Evolutionary conservation across 2,329 filamentous ascomycete species (phyloP).

Genomic region (Xylariaceae sp.): DNA sequence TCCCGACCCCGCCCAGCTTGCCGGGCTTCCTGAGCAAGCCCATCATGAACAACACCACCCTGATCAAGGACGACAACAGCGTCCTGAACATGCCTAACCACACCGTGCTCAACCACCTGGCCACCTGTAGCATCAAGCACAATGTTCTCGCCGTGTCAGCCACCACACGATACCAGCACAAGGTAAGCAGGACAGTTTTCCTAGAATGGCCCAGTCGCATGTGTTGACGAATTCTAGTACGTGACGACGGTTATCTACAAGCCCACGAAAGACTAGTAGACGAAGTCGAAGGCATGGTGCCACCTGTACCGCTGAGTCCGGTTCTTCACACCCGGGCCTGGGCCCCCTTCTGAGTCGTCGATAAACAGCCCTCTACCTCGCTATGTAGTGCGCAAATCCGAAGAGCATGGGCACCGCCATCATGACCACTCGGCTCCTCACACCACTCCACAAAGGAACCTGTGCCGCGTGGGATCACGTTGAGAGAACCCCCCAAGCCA

Average conservation of each 20-base stretch:
- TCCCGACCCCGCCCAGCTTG: constrained; percentile 76
- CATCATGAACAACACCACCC: constrained; percentile 82
- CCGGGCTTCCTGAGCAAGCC: constrained; percentile 91
- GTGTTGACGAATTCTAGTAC: constrained; percentile 51
- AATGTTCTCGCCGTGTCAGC: constrained; percentile 91
- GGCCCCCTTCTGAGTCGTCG: no score
- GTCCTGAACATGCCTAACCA: constrained; percentile 96
- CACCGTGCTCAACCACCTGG: constrained; percentile 90
- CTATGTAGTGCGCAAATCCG: no score
- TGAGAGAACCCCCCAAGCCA: no score
- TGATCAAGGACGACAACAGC: constrained; percentile 97
- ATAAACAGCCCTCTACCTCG: no score
- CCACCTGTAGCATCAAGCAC: constrained; percentile 96
- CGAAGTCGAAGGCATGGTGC: no score
- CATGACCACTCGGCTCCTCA: no score
- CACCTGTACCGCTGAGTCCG: no score
- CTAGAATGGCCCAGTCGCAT: neutral
- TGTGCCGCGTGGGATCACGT: no score
- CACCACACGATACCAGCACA: constrained; percentile 94
- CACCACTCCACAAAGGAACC: no score
- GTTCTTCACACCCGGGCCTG: no score
- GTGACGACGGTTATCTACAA: constrained; percentile 98
- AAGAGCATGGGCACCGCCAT: no score
- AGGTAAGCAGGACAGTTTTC: constrained; percentile 45
- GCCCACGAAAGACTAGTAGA: constrained; percentile 70